A percentile compares a stretch with the other conserved stretches of the same genome.
phyloP scores from a whole-genome alignment of 768 basidiomycete genomes.

The Leccinum ochraceum region DNA sequence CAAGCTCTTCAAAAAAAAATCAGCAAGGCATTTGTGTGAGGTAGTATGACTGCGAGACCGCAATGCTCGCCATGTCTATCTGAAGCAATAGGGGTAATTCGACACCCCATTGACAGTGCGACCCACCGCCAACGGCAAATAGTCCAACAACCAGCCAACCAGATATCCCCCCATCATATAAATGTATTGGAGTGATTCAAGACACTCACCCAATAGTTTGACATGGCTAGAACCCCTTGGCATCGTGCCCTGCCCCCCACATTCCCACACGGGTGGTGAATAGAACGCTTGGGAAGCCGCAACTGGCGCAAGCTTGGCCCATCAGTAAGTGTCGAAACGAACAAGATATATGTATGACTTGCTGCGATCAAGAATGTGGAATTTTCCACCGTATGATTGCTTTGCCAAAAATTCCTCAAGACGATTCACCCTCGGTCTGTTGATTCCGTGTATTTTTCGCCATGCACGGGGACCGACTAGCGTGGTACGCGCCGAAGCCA shows the following conservation, averaged over 20 bases:
- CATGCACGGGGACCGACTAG: not conserved
- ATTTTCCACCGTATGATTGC: slow-evolving; percentile 29
- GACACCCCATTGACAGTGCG: slow-evolving; percentile 1
- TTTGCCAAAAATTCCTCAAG: slow-evolving; percentile 13
- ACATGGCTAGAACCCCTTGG: slow-evolving; percentile 10
- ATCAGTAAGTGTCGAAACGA: slow-evolving; percentile 26
- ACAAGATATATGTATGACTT: slow-evolving; percentile 20
- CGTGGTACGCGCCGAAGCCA: not conserved
- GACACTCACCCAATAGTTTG: slow-evolving; percentile 30
- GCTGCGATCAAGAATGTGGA: slow-evolving; percentile 22
- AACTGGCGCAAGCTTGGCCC: slow-evolving; percentile 12
- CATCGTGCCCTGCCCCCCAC: slow-evolving; percentile 8
- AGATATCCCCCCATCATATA: slow-evolving; percentile 24
- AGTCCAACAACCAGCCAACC: slow-evolving; percentile 5
- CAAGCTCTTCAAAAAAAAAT: slow-evolving; percentile 24
- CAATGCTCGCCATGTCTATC: slow-evolving; percentile 1
- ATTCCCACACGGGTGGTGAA: slow-evolving; percentile 10
- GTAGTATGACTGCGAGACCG: slow-evolving; percentile 17
- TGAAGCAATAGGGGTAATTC: slow-evolving; percentile 11
- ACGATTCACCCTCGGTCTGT: slow-evolving; percentile 1
- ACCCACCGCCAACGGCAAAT: not conserved
- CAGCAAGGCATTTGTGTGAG: slow-evolving; percentile 31
- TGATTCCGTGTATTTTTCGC: slow-evolving; percentile 10
- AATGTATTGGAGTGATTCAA: slow-evolving; percentile 32
- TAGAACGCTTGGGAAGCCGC: slow-evolving; percentile 16